Base-by-base conservation (phyloP, 2,329 filamentous ascomycete species). In the Thelonectria discophora region DNA sequence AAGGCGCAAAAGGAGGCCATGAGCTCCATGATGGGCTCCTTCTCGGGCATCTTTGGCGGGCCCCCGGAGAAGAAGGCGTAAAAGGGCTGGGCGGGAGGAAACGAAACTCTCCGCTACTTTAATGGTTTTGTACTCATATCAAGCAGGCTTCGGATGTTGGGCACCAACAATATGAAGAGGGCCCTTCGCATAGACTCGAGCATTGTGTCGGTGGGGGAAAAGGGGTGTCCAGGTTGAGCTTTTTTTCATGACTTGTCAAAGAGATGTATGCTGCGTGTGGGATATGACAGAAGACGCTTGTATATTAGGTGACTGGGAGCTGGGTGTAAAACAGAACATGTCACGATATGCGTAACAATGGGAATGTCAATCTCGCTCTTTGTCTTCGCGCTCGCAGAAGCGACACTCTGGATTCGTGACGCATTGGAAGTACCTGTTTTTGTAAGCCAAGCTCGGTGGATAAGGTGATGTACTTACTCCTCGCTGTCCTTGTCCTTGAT, bases 1-100 rank as follows among this genome's bases (percentile, higher is more conserved):
- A 94, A 93, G 82, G 84, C 89, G 65, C 91, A 94, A 77, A 91
- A 97, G 73, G 93, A 97, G 79, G 90, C 90, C 71, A 94, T 97
- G 90, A 91, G 90, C 79, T 92, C 86, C 74, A 97, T 97, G 92
- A 95, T 94, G 86, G 86, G 85, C 60, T 90, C 89, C 27, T 88
- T 95, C 72, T 68, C 66, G 15, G 71, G 72, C 55, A 66, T 69
- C 51, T 77, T 78, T 18, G 63, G 56, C 55, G 57, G 46, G n/a
- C 18, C 11, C 45, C 40, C 66, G 15, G 69, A 73, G 62, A 72
- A 69, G 64, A 72, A 72, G 64, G 54, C 65, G 13, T 70, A 59
- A 69, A 45, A 32, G 15, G 60, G 49, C 62, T 57, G 46, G 55
- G 60, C 47, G 52, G 12, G 15, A 43, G 21, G 45, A 24, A 43